Evolutionary conservation across 176 grass and related monocot species (phyloP).

Genomic region (Zoysia japonica): DNA sequence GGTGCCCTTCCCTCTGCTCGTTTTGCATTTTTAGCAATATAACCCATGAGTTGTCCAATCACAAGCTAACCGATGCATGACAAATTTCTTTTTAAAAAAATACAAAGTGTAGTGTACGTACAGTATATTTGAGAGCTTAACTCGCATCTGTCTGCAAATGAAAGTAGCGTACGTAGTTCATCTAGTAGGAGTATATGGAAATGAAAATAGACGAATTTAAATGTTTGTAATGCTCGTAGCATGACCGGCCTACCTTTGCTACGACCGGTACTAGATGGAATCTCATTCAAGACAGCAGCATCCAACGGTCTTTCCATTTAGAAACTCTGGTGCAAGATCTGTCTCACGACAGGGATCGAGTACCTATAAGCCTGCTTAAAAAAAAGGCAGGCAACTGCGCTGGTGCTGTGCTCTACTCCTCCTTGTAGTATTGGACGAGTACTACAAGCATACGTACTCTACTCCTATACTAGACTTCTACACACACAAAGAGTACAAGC

Average conservation of each 20-base stretch:
- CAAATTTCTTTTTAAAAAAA: too few species aligned
- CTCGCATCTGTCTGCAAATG: neutral
- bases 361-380: constrained; percentile 14
- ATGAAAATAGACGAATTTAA: neutral
- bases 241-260: neutral
- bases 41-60: constrained; percentile 5
- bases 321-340: constrained; percentile 29
- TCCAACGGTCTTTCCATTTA: constrained; percentile 25
- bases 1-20: neutral
- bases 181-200: too few species aligned
- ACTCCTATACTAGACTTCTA: too few species aligned
- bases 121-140: too few species aligned
- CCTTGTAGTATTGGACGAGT: too few species aligned
- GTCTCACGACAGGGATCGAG: constrained; percentile 2
- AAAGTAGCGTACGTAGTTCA: too few species aligned
- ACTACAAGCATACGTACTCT: too few species aligned
- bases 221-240: neutral
- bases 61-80: neutral
- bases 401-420: too few species aligned
- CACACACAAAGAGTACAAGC: too few species aligned
- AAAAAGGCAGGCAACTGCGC: constrained; percentile 1
- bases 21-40: neutral
- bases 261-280: neutral
- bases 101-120: too few species aligned
- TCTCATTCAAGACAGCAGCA: constrained; percentile 30